These are phyloP conservation scores for Elsinoe fawcettii DNA, from an alignment of 2,329 filamentous ascomycete species.

Conservation along the genomic window DNA sequence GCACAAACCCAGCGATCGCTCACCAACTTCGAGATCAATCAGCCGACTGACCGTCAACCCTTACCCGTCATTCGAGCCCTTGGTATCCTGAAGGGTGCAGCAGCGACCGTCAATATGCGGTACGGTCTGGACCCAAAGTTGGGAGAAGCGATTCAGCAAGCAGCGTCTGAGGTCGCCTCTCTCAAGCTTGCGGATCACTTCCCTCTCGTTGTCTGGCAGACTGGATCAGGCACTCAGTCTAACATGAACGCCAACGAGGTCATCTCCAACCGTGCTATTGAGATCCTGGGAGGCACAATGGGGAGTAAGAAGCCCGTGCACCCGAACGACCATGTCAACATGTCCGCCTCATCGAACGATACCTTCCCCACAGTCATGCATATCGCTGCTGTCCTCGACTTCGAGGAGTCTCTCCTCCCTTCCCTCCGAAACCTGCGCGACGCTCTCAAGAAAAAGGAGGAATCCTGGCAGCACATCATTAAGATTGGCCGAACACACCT, in stretches of 20 bases:
- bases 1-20: conserved; percentile 94
- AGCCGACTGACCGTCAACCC: conserved; percentile 97
- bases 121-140: conserved; percentile 88
- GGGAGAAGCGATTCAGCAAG: conserved; percentile 88
- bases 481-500: conserved; percentile 98
- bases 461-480: conserved; percentile 89
- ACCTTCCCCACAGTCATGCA: conserved; percentile 99
- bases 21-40: conserved; percentile 98
- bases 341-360: conserved; percentile 97
- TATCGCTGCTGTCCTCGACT: conserved; percentile 90
- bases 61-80: conserved; percentile 86
- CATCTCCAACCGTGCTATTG: conserved; percentile 97
- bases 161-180: conserved; percentile 83
- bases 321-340: conserved; percentile 99
- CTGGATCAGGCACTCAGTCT: conserved; percentile 94
- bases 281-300: conserved; percentile 89
- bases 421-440: conserved; percentile 72
- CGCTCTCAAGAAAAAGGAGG: conserved; percentile 79
- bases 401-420: conserved; percentile 78
- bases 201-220: conserved; percentile 98
- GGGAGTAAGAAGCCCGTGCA: conserved; percentile 97
- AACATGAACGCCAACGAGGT: conserved; percentile 99
- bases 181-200: conserved; percentile 96
- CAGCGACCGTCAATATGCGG: conserved; percentile 89
- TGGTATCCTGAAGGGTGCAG: conserved; percentile 93